Evolutionary conservation across 108 stramenopile genomes (phyloP), one percentile per base, ranked within the genome.

Genomic region (Parietichytrium sp.): DNA sequence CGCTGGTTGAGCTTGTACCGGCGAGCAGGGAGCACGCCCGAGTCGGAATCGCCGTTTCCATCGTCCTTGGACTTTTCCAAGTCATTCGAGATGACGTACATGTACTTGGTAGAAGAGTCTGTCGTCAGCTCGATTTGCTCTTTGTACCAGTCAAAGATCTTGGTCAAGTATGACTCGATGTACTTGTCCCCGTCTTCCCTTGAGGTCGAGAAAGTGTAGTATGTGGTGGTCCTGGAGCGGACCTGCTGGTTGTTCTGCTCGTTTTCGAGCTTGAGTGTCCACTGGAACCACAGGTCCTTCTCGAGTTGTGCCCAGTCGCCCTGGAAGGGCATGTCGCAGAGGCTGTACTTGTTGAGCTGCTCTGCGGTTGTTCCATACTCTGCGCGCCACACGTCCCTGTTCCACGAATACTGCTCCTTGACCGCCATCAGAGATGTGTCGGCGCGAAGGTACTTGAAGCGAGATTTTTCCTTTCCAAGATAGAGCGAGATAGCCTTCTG

Each of bases 1-100:
- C 88, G 86, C 16, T 92, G 90, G 42, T 82, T 86, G 15, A 94
- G 86, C 29, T 83, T 82, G 88, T 93, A 94, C 3, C 92, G 55
- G 20, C 61, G 61, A 31, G 61, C 61, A 38, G 61, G 61, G 6
- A 72, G 1, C 55, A 86, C 90, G 89, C 89, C 91, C 30, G 47
- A 20, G 47, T 47, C 48, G 78, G 29, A 42, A 54, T 83, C 52
- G 49, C 81, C 25, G 49, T 51, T 7, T 4, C 38, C 82, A 52
- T 48, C 79, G 36, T 16, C 77, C 36, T 80, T 54, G n/a, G n/a
- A 4, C 47, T 82, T 61, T 7, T 38, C 31, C 52, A 81, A 51
- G 23, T 54, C 16, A 49, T 82, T 50, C n/a, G n/a, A n/a, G 49
- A 80, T 85, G 4, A 48, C 78, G 80, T 84, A 88, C 53, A 88